Evolutionary conservation across 2,329 filamentous ascomycete species (phyloP).

Genomic region (Arthroderma sp.): DNA sequence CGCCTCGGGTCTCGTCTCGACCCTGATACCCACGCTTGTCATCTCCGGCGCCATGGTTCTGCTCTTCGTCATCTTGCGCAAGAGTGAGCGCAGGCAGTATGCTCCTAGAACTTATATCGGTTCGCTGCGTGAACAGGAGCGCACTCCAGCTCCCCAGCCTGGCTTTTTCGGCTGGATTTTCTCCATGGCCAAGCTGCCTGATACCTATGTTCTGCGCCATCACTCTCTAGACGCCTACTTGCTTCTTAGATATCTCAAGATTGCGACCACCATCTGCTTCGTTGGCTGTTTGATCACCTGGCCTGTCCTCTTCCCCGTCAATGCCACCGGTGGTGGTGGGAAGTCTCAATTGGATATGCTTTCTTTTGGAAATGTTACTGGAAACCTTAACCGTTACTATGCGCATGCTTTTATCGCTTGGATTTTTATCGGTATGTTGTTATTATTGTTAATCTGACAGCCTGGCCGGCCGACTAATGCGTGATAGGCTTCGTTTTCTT

Average conservation of each 20-base stretch:
- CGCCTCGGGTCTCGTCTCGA: slow-evolving; percentile 35
- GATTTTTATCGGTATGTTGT: slow-evolving; percentile 52
- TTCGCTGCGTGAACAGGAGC: slow-evolving; percentile 39
- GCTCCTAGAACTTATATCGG: slow-evolving; percentile 44
- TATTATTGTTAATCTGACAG: neutral
- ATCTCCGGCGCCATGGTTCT: slow-evolving; percentile 33
- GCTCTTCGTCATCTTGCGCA: slow-evolving; percentile 39
- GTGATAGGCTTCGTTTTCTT: slow-evolving; percentile 61
- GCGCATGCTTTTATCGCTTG: slow-evolving; percentile 71
- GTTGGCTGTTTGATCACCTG: slow-evolving; percentile 74
- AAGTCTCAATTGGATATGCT: slow-evolving; percentile 60
- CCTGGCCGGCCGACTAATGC: neutral
- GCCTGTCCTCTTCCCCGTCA: slow-evolving; percentile 79
- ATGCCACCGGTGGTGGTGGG: slow-evolving; percentile 62
- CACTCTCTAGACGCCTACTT: slow-evolving; percentile 87
- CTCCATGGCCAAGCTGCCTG: slow-evolving; percentile 52
- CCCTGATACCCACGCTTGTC: slow-evolving; percentile 34
- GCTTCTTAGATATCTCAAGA: slow-evolving; percentile 75
- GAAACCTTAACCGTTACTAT: slow-evolving; percentile 54
- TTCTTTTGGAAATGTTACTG: slow-evolving; percentile 62
- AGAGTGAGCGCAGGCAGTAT: slow-evolving; percentile 37
- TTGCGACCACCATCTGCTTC: slow-evolving; percentile 63
- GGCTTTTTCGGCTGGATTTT: slow-evolving; percentile 56
- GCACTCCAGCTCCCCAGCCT: slow-evolving; percentile 45
- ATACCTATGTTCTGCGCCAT: slow-evolving; percentile 74